Base-by-base conservation (phyloP, 306 rosid genomes). In the Rosa lucieae region DNA sequence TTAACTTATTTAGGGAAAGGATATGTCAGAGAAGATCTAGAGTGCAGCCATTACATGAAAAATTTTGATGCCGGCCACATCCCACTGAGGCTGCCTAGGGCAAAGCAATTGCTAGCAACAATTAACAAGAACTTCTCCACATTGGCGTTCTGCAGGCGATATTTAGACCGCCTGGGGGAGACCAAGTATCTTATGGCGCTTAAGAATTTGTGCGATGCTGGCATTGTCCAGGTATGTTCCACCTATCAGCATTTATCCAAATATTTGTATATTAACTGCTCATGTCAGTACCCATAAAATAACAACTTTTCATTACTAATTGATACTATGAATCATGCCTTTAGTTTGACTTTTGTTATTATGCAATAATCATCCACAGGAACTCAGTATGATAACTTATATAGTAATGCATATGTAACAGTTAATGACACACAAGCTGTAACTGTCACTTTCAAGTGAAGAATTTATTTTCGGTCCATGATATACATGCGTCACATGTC, bases 1-100 rank as follows among this genome's bases (percentile, higher is more conserved):
- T 72, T 26, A 39, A 82, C 76, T 77, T 85, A 70, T 88, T 77
- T 82, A 92, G 99, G 99, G 75, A 95, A 93, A 82, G 99, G 99
- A 53, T 87, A 91, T 74, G 97, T 95, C 61, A 89, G 97, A 82
- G 99, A 95, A 88, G 98, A 95, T 86, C 89, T 95, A 81, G 99
- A 95, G 77, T 95, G 99, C 87, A 95, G 99, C 85, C 97, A 93
- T 90, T 95, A 95, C 85, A 95, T 93, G 99, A 95, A 95, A 86
- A 87, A 87, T 63, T 95, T 95, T 80, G 99, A 95, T 11, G 92
- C 74, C 21, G 98, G 99, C 72, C 99, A 92, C 76, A 84, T 92
- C 70, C 99, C 99, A 2, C 80, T 95, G 85, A 95, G 99, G 84
- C 72, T 95, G 89, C 97, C 98, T 17, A 87, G 98, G 82, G 96